Evolutionary conservation across 768 basidiomycete genomes (phyloP), one percentile per base, ranked within the genome.

Genomic region (Coprinopsis cinerea): DNA sequence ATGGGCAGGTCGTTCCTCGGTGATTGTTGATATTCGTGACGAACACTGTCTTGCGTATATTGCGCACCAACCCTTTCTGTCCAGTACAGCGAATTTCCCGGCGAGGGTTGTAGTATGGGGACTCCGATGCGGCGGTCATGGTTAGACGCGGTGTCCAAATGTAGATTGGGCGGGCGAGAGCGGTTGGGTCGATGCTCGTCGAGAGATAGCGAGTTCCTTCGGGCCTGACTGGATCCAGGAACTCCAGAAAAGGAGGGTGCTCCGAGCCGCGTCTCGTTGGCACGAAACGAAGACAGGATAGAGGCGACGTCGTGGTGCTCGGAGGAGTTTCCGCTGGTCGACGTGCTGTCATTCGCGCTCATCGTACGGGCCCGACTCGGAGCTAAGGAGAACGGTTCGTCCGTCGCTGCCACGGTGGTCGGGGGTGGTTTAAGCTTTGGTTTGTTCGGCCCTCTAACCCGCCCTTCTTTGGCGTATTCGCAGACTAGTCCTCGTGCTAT

Each of bases 381-480:
- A 35, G 53, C 22, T 34, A 49, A 17, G 44, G 49, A 35, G 51
- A n/a, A n/a, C n/a, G n/a, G n/a, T n/a, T n/a, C n/a, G n/a, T 40
- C 32, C 44, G 17, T 32, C 44, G 35, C 42, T n/a, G 35, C 22
- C 40, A 36, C n/a, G n/a, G n/a, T n/a, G n/a, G n/a, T n/a, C n/a
- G 51, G 42, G 18, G 20, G 37, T 22, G 11, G 44, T 51, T 64
- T 68, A 26, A 41, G 42, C 52, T 79, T 81, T 5, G 74, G 67
- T 59, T 80, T 82, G 61, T 82, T 82, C 22, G 80, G 76, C 0
- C 83, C 83, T 1, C 79, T 71, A 40, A 82, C 75, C 39, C 81
- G 70, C 2, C 82, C 78, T 65, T 85, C 83, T 43, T 79, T 74
- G 0, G 81, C 78, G 57, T 89, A 88, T 41, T 81, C 76, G 64